Base-by-base conservation (phyloP, 805 yeast species). In the Helenozyma baotianmanensis region DNA sequence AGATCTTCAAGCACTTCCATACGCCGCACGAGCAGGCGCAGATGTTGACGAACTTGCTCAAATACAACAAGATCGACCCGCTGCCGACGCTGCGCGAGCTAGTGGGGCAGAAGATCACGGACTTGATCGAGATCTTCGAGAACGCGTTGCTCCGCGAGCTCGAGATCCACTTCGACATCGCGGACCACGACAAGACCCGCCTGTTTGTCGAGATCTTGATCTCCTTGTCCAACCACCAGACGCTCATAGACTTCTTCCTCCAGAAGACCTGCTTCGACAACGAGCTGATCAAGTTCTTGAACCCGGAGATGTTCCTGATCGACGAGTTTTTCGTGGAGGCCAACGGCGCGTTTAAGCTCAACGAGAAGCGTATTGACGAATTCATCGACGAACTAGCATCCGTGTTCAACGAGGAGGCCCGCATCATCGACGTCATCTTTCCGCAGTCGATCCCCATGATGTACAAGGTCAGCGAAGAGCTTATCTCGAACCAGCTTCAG, bases 131-230 rank as follows among this genome's bases (percentile, higher is more conserved):
- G 47, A 63, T 84, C 13, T 84, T 86, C 50, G 80, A 82, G 25
- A 81, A 73, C 50, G 84, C 92, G 0, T 68, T 82, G 6, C 53
- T 85, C 11, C 57, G 76, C 28, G 94, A 86, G 50, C 67, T 84
- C 38, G 89, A 82, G 32, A 56, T 68, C 19, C 79, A 72, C 40
- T 69, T 71, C 38, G 75, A 71, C 27, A 49, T 64, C 2, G 58
- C 64, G 27, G 75, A 78, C 24, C 73, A 56, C 42, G 53, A 47
- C 3, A 53, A 55, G 14, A 65, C 73, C 10, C 51, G 50, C 16
- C 36, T 47, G 17, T 67, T 63, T 40, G 67, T 64, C 4, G 34
- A 48, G 26, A 62, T 67, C 11, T 45, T 67, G 39, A 50, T 58
- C 6, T 57, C 52, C 14, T 50, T 67, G 36, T 51, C 58, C 13